phyloP scores from a whole-genome alignment of 225 moss, liverwort and hornwort genomes.

The Ulota crispa region DNA sequence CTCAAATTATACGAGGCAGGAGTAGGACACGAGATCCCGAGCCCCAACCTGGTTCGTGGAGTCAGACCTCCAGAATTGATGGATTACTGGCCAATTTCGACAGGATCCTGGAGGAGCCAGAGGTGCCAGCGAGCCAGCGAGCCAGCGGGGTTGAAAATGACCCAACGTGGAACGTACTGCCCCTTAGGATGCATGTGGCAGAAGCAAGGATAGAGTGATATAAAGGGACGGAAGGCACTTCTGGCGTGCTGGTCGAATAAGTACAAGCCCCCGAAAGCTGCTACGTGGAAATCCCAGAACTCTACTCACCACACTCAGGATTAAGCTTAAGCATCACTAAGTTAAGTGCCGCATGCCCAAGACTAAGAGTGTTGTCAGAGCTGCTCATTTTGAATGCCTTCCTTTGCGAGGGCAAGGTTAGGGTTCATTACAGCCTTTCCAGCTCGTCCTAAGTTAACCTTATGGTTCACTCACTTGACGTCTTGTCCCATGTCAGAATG shows the following conservation, averaged over 20 bases:
- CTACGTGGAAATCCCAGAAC: conserved; percentile 18
- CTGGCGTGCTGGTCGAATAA: conserved; percentile 32
- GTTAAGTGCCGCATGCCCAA: conserved; percentile 4
- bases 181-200: conserved; percentile 29
- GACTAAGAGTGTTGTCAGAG: conserved; percentile 22
- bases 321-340: not conserved
- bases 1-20: conserved; percentile 21
- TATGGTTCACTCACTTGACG: not conserved
- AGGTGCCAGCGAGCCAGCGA: conserved; percentile 18
- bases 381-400: conserved; percentile 17
- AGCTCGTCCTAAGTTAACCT: not conserved
- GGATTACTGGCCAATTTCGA: conserved; percentile 19
- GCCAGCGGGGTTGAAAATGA: conserved; percentile 8
- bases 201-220: conserved; percentile 29
- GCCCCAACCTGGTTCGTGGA: conserved; percentile 6
- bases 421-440: not conserved
- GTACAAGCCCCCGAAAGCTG: conserved; percentile 28
- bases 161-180: conserved; percentile 26
- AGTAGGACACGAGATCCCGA: conserved; percentile 16
- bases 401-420: conserved; percentile 27
- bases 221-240: conserved; percentile 22
- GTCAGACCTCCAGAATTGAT: conserved; percentile 15
- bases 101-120: conserved; percentile 20
- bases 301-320: conserved; percentile 18
- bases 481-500: conserved; percentile 17